Conservation (phyloP, 345 rosid genomes). For the Hibiscus syriacus region DNA sequence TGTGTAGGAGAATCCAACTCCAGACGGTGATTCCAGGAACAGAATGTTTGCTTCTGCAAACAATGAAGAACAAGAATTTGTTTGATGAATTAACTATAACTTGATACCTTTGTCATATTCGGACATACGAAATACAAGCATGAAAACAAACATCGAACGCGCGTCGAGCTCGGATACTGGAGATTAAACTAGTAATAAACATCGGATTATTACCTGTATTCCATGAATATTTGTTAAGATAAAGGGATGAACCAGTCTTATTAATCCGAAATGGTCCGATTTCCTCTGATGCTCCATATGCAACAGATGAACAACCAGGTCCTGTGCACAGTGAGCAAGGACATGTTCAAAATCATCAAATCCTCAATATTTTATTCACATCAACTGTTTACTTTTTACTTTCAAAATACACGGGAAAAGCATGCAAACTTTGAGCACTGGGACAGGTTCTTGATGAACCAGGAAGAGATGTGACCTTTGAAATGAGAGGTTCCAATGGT, state of each 20-base stretch:
- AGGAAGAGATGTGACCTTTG: constrained; percentile 1
- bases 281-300: constrained; percentile 96
- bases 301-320: constrained; percentile 95
- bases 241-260: constrained; percentile 53
- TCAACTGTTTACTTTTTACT: too few relatives aligned
- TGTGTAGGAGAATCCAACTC: constrained; percentile 94
- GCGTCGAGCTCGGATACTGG: not conserved
- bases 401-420: too few relatives aligned
- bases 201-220: constrained; percentile 43
- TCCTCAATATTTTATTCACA: not conserved
- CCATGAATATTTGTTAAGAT: constrained; percentile 65
- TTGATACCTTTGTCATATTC: not conserved
- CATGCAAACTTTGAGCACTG: too few relatives aligned
- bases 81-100: not conserved
- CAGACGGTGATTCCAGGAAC: constrained; percentile 90
- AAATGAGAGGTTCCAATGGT: constrained; percentile 3
- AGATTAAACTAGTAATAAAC: not conserved
- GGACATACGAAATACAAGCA: not conserved
- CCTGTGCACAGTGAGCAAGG: constrained; percentile 46
- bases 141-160: not conserved
- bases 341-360: not conserved
- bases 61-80: not conserved
- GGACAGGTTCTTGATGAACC: too few relatives aligned
- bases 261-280: constrained; percentile 87
- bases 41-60: constrained; percentile 75